Conservation (phyloP, 306 rosid species). For the Gynostemma pentaphyllum region DNA sequence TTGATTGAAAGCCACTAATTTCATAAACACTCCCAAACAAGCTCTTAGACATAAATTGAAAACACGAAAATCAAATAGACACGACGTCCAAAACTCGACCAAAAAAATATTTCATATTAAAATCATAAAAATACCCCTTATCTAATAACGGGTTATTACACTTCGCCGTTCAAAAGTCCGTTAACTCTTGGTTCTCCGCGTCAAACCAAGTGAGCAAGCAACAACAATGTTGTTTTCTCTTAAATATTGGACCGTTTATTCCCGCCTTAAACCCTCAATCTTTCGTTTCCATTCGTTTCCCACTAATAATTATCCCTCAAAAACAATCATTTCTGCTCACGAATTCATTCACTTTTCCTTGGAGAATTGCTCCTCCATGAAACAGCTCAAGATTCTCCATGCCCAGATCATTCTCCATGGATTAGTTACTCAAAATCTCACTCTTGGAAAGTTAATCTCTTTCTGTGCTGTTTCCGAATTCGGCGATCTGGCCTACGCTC, state of each 20-base stretch:
- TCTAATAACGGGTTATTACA: too few relatives aligned
- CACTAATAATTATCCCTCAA: constrained; percentile 7
- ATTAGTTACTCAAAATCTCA: constrained; percentile 28
- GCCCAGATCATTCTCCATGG: constrained; percentile 52
- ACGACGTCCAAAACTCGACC: too few relatives aligned
- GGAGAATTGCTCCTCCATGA: constrained; percentile 45
- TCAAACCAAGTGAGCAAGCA: background rate
- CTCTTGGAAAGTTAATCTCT: constrained; percentile 40
- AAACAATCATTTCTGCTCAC: constrained; percentile 10
- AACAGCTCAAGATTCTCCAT: constrained; percentile 41
- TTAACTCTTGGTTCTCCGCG: background rate
- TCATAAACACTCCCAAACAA: too few relatives aligned
- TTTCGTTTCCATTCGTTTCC: constrained; percentile 12
- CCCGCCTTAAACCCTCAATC: constrained; percentile 19
- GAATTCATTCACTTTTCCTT: constrained; percentile 40
- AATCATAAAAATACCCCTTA: too few relatives aligned
- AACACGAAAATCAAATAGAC: too few relatives aligned
- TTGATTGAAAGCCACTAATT: too few relatives aligned
- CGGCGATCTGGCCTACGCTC: constrained; percentile 39
- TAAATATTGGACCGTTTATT: constrained; percentile 26
- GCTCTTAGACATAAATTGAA: too few relatives aligned
- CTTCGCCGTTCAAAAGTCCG: too few relatives aligned
- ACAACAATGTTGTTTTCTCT: constrained; percentile 15
- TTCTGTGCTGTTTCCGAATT: constrained; percentile 22
- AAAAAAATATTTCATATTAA: too few relatives aligned